Evolutionary conservation across 345 rosid species (phyloP).

Genomic region (Balakata baccata): DNA sequence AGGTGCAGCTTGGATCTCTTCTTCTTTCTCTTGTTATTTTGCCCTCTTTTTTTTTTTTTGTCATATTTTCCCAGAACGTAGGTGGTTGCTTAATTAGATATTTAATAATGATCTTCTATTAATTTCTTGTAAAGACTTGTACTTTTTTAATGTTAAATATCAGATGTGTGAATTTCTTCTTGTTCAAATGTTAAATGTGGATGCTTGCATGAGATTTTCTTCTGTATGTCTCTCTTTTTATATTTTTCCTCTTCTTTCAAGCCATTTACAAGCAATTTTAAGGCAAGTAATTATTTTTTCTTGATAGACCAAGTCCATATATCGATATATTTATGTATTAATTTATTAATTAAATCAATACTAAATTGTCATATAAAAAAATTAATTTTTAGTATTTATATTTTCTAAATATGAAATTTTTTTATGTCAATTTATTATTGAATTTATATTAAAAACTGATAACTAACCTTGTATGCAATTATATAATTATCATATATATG

Average conservation of each 20-base stretch:
- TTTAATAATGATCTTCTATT: background rate
- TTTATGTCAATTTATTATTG: too few relatives aligned
- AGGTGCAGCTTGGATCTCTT: background rate
- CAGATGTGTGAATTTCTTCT: background rate
- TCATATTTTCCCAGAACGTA: background rate
- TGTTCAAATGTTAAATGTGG: background rate
- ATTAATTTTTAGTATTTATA: too few relatives aligned
- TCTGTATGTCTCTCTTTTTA: background rate
- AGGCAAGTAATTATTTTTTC: too few relatives aligned
- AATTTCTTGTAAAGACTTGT: background rate
- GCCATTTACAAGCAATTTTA: too few relatives aligned
- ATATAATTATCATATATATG: too few relatives aligned
- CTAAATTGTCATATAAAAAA: too few relatives aligned
- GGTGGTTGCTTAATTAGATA: background rate
- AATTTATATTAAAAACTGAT: too few relatives aligned
- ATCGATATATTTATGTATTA: too few relatives aligned
- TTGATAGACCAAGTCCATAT: too few relatives aligned
- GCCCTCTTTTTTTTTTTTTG: background rate
- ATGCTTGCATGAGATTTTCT: background rate
- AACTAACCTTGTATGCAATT: too few relatives aligned
- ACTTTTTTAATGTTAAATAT: background rate
- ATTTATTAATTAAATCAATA: too few relatives aligned
- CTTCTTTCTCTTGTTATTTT: background rate
- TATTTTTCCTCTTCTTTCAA: background rate
- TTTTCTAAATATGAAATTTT: too few relatives aligned